phyloP scores from a whole-genome alignment of 768 basidiomycete genomes.

The Asterophora lycoperdoides region DNA sequence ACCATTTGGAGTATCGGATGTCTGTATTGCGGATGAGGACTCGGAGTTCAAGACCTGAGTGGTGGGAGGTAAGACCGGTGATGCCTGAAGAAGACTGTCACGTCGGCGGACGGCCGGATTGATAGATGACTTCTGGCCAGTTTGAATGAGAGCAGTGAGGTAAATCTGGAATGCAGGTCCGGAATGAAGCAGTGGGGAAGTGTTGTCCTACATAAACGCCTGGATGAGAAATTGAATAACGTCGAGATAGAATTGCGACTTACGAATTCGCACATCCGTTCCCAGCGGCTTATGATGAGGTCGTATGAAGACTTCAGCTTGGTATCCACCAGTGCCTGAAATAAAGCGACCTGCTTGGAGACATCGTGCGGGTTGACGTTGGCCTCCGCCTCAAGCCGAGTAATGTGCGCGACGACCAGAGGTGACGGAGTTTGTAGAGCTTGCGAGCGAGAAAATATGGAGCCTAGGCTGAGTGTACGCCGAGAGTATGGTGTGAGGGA shows the following conservation, averaged over 20 bases:
- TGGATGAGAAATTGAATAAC: slow-evolving; percentile 9
- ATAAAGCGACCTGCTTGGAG: slow-evolving; percentile 63
- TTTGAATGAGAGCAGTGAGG: slow-evolving; percentile 58
- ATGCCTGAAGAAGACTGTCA: slow-evolving; percentile 53
- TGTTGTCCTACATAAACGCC: slow-evolving; percentile 46
- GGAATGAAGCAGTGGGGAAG: slow-evolving; percentile 66
- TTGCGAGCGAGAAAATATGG: slow-evolving; percentile 46
- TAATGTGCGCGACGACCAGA: slow-evolving; percentile 61
- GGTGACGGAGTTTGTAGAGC: slow-evolving; percentile 50
- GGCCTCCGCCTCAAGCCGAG: slow-evolving; percentile 73
- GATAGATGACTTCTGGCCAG: slow-evolving; percentile 53
- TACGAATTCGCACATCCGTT: slow-evolving; percentile 80
- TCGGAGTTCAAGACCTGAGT: slow-evolving; percentile 10
- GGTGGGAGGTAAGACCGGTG: slow-evolving; percentile 14
- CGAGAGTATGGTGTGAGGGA: slow-evolving; percentile 20
- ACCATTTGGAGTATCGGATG: slow-evolving; percentile 7
- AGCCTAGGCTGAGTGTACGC: slow-evolving; percentile 37
- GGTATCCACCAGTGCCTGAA: slow-evolving; percentile 61
- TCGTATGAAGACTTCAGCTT: slow-evolving; percentile 67
- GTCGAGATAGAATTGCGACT: slow-evolving; percentile 25
- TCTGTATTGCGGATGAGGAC: slow-evolving; percentile 3
- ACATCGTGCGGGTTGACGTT: slow-evolving; percentile 70
- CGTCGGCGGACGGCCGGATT: slow-evolving; percentile 63
- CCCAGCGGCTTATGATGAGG: slow-evolving; percentile 74
- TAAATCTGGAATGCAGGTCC: slow-evolving; percentile 76